Conservation (phyloP, 306 rosid species). For the Benincasa hispida region DNA sequence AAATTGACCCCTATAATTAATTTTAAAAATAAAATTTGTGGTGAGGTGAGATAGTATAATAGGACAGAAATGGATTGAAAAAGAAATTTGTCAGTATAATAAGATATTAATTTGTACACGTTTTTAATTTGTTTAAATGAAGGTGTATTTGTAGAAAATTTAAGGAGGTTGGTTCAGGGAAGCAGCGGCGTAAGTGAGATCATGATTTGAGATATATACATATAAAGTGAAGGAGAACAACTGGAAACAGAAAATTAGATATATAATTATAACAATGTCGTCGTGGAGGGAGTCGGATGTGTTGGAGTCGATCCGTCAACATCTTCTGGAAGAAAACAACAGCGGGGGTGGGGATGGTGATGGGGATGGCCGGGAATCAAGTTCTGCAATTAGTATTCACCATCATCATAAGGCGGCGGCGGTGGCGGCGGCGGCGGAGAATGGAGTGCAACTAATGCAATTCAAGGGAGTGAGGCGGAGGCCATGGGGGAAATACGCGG, state of each 20-base stretch:
- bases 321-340: neutral
- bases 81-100: neutral
- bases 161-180: neutral
- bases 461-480: neutral
- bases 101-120: neutral
- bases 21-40: no score
- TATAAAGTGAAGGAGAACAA: no score
- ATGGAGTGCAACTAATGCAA: no score
- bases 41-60: neutral
- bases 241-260: no score
- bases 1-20: no score
- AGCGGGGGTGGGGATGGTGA: no score
- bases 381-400: no score
- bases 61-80: neutral
- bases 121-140: neutral
- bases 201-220: no score
- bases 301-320: neutral
- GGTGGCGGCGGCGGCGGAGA: no score
- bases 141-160: neutral
- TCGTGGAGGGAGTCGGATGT: neutral
- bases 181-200: neutral
- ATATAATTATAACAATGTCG: neutral
- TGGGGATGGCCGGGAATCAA: no score
- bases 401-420: no score
- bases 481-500: neutral